phyloP scores from a whole-genome alignment of 177 flowering plant species.

The Vitis hybrid region DNA sequence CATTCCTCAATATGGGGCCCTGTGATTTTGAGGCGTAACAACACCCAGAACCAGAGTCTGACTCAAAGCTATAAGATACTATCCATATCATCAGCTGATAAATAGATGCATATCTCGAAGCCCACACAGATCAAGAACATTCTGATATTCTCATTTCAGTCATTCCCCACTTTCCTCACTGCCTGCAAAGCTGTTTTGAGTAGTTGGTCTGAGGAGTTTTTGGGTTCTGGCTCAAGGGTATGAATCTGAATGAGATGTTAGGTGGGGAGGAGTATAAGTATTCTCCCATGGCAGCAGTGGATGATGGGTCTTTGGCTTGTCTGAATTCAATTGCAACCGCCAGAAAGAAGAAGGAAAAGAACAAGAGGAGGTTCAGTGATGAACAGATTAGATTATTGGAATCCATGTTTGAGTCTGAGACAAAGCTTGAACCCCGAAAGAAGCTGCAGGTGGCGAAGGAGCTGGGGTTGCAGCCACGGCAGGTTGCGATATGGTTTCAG shows the following conservation, averaged over 20 bases:
- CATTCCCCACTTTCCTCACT: too few relatives aligned
- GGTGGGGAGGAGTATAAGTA: constrained; percentile 19
- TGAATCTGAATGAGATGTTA: constrained; percentile 16
- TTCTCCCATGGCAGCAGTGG: constrained; percentile 1
- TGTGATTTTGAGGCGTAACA: constrained; percentile 2
- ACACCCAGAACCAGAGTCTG: background rate
- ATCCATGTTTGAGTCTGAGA: constrained; percentile 52
- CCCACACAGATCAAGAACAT: background rate
- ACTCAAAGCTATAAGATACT: background rate
- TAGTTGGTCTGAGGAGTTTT: too few relatives aligned
- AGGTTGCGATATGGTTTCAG: constrained; percentile 90
- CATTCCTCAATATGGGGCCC: constrained; percentile 2
- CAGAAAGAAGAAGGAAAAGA: constrained; percentile 40
- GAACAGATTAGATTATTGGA: constrained; percentile 69
- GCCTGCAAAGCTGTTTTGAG: too few relatives aligned
- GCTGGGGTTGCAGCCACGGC: constrained; percentile 66
- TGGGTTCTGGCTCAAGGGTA: too few relatives aligned
- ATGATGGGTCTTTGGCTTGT: constrained; percentile 13
- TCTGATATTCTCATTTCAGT: too few relatives aligned
- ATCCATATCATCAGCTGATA: background rate
- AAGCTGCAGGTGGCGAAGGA: constrained; percentile 62
- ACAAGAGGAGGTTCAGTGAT: constrained; percentile 67
- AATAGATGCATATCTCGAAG: background rate
- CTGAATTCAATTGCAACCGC: background rate
- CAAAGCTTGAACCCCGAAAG: constrained; percentile 62